phyloP scores from a whole-genome alignment of 2,329 filamentous ascomycete species.

The Fusarium guadeloupense region DNA sequence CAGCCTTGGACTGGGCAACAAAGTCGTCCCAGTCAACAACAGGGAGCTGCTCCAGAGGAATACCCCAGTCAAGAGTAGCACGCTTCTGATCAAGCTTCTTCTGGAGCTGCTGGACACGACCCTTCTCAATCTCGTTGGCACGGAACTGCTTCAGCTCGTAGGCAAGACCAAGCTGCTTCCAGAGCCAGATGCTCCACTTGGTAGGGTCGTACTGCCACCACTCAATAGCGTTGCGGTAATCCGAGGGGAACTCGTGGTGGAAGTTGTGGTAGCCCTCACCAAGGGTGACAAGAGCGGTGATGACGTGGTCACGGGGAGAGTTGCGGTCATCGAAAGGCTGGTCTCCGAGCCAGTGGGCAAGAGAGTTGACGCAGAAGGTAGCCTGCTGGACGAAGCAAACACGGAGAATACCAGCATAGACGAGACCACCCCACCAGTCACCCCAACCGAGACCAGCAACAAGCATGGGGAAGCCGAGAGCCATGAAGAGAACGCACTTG shows the following conservation, averaged over 20 bases:
- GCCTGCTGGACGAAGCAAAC: slow-evolving; percentile 93
- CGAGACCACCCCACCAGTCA: slow-evolving; percentile 82
- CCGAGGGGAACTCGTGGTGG: slow-evolving; percentile 93
- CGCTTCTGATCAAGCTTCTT: slow-evolving; percentile 94
- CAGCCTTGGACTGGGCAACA: slow-evolving; percentile 77
- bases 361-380: slow-evolving; percentile 91
- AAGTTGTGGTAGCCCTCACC: slow-evolving; percentile 96
- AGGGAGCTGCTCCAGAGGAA: slow-evolving; percentile 84
- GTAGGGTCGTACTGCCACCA: slow-evolving; percentile 94
- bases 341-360: slow-evolving; percentile 91
- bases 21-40: slow-evolving; percentile 90
- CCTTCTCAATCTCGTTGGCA: slow-evolving; percentile 91
- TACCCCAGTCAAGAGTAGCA: slow-evolving; percentile 83
- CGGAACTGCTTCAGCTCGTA: slow-evolving; percentile 92
- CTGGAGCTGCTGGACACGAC: slow-evolving; percentile 85
- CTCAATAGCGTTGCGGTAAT: slow-evolving; percentile 91
- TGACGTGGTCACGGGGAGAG: slow-evolving; percentile 86
- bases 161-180: slow-evolving; percentile 85
- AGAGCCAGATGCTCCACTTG: slow-evolving; percentile 87
- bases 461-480: slow-evolving; percentile 76
- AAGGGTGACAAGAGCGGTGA: slow-evolving; percentile 85
- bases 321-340: slow-evolving; percentile 94
- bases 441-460: slow-evolving; percentile 82
- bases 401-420: slow-evolving; percentile 86
- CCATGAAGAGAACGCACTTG: slow-evolving; percentile 81